phyloP scores from a whole-genome alignment of 768 basidiomycete genomes.

The Mycena sanguinolenta region DNA sequence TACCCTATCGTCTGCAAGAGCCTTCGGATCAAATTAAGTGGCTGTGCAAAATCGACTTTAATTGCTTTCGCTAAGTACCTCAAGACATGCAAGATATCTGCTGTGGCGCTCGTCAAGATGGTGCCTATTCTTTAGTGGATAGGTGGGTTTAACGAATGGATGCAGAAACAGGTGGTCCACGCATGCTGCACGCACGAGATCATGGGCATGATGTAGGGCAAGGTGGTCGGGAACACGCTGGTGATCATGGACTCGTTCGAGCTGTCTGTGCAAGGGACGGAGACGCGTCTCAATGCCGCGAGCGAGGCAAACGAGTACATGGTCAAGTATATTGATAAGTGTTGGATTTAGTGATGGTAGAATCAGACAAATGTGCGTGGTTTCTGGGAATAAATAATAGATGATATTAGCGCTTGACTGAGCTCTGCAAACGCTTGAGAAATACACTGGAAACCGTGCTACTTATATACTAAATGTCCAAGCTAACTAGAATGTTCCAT shows the following conservation, averaged over 20 bases:
- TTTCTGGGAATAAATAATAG: no score
- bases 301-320: conserved; percentile 98
- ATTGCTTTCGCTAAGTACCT: no score
- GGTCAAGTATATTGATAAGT: conserved; percentile 92
- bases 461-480: no score
- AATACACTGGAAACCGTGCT: no score
- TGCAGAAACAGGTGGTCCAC: conserved; percentile 86
- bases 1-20: no score
- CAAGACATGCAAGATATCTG: conserved; percentile 94
- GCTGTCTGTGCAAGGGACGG: conserved; percentile 96
- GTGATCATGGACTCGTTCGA: conserved; percentile 98
- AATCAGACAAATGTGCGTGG: no score
- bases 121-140: conserved; percentile 47
- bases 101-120: conserved; percentile 96
- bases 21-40: no score
- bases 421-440: no score
- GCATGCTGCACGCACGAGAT: conserved; percentile 97
- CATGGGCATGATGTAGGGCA: conserved; percentile 99
- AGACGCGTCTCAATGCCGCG: conserved; percentile 96
- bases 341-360: no score
- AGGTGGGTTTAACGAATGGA: not conserved
- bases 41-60: no score
- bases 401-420: no score
- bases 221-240: conserved; percentile 82
- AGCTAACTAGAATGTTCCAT: no score